phyloP scores from a whole-genome alignment of 768 basidiomycete species.

The Lactarius quietus region DNA sequence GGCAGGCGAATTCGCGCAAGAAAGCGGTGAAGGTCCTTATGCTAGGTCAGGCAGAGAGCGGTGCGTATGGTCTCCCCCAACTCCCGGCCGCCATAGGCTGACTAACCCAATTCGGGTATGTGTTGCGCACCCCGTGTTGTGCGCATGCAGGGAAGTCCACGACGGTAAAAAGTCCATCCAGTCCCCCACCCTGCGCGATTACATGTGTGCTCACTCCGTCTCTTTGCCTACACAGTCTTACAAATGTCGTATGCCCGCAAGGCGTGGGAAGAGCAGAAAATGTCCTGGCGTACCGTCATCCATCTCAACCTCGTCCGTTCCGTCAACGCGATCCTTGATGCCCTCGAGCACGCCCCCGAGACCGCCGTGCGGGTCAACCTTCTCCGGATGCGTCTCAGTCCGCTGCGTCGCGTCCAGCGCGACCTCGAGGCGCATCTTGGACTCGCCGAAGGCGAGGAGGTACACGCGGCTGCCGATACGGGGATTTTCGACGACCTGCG shows the following conservation, averaged over 20 bases:
- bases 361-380: slow-evolving; percentile 13
- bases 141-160: slow-evolving; percentile 13
- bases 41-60: slow-evolving; percentile 27
- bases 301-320: slow-evolving; percentile 56
- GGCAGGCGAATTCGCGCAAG: slow-evolving; percentile 23
- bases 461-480: slow-evolving; percentile 3
- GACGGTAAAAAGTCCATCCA: slow-evolving; percentile 12
- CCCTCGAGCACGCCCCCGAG: slow-evolving; percentile 31
- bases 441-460: slow-evolving; percentile 13
- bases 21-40: slow-evolving; percentile 30
- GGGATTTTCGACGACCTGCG: slow-evolving; percentile 13
- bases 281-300: slow-evolving; percentile 74
- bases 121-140: no score
- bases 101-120: not conserved
- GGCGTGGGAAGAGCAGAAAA: slow-evolving; percentile 60
- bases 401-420: slow-evolving; percentile 34
- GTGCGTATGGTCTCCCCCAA: slow-evolving; percentile 20
- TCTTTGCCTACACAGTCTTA: slow-evolving; percentile 4
- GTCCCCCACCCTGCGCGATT: not conserved
- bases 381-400: slow-evolving; percentile 26
- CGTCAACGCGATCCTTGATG: slow-evolving; percentile 40
- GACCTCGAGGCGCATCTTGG: slow-evolving; percentile 18
- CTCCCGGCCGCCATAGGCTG: not conserved
- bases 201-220: not conserved
- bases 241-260: slow-evolving; percentile 15